Conservation (phyloP, 768 basidiomycete genomes). For the Suillus decipiens region DNA sequence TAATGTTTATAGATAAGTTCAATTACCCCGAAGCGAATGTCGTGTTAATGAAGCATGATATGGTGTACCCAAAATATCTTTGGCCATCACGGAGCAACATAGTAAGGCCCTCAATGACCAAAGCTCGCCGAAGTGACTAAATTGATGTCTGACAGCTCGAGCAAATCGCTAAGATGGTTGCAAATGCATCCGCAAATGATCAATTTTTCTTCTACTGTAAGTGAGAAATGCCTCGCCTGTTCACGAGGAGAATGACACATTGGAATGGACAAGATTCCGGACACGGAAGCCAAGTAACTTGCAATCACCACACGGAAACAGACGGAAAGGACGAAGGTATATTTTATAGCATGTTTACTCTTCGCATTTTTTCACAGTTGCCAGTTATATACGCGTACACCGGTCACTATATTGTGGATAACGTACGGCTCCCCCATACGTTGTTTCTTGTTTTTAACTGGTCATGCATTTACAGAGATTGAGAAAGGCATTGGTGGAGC, state of each 20-base stretch:
- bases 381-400: conserved; percentile 19
- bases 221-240: conserved; percentile 13
- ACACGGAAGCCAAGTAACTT: conserved; percentile 48
- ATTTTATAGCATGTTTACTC: neutral
- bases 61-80: conserved; percentile 24
- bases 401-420: conserved; percentile 23
- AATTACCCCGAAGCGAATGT: conserved; percentile 42
- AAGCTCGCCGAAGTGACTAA: neutral
- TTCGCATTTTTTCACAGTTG: neutral
- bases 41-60: conserved; percentile 43
- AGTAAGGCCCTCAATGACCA: conserved; percentile 31
- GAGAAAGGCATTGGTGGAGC: conserved; percentile 24
- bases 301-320: conserved; percentile 44
- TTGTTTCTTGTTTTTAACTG: conserved; percentile 21
- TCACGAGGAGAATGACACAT: neutral
- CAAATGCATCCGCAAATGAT: conserved; percentile 46
- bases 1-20: conserved; percentile 34
- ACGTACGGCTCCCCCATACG: conserved; percentile 19
- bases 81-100: conserved; percentile 48
- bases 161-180: conserved; percentile 46
- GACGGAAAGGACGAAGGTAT: conserved; percentile 58
- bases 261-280: conserved; percentile 43
- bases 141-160: conserved; percentile 32
- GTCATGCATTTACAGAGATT: conserved; percentile 17
- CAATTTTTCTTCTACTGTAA: conserved; percentile 60